Evolutionary conservation across 192 early-diverging fungal genomes (phyloP).

Genomic region (Backusella mclennaniae): DNA sequence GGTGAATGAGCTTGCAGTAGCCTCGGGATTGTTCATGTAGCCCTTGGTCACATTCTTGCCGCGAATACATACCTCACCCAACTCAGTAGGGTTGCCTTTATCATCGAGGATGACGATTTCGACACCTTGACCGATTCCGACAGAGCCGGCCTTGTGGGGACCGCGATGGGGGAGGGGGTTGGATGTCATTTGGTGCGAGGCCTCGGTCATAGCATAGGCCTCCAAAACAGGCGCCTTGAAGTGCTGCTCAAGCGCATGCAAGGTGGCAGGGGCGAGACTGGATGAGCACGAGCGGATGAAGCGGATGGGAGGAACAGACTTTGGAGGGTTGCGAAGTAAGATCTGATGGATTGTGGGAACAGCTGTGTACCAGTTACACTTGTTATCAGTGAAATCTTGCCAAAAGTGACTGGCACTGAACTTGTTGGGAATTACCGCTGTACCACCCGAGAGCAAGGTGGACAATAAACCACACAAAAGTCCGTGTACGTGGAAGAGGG

Average conservation of each 20-base stretch:
- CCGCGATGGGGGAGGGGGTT: slow-evolving; percentile 61
- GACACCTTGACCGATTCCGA: slow-evolving; percentile 75
- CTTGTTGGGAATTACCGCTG: slow-evolving; percentile 65
- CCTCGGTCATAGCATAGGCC: slow-evolving; percentile 88
- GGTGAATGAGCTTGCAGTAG: slow-evolving; percentile 62
- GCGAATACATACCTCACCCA: slow-evolving; percentile 84
- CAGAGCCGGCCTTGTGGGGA: slow-evolving; percentile 73
- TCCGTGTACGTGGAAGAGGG: slow-evolving; percentile 86
- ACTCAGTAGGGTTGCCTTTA: slow-evolving; percentile 45
- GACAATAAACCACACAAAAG: slow-evolving; percentile 73
- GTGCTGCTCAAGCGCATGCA: slow-evolving; percentile 61
- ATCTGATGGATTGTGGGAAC: slow-evolving; percentile 90
- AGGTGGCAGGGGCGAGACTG: slow-evolving; percentile 65
- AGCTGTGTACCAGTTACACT: slow-evolving; percentile 70
- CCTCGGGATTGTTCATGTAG: slow-evolving; percentile 69
- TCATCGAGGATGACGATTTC: slow-evolving; percentile 68
- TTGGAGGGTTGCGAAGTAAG: slow-evolving; percentile 51
- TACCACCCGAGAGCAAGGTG: slow-evolving; percentile 66
- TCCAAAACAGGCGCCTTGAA: slow-evolving; percentile 75
- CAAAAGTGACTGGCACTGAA: slow-evolving; percentile 76
- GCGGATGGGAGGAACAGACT: slow-evolving; percentile 49
- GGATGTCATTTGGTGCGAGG: slow-evolving; percentile 86
- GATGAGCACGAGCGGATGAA: slow-evolving; percentile 85
- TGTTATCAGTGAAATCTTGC: slow-evolving; percentile 61
- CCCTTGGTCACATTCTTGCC: slow-evolving; percentile 80